These are phyloP conservation scores for Trypanosoma cruzi DNA, from an alignment of 208 protist genomes.

Conservation along the genomic window DNA sequence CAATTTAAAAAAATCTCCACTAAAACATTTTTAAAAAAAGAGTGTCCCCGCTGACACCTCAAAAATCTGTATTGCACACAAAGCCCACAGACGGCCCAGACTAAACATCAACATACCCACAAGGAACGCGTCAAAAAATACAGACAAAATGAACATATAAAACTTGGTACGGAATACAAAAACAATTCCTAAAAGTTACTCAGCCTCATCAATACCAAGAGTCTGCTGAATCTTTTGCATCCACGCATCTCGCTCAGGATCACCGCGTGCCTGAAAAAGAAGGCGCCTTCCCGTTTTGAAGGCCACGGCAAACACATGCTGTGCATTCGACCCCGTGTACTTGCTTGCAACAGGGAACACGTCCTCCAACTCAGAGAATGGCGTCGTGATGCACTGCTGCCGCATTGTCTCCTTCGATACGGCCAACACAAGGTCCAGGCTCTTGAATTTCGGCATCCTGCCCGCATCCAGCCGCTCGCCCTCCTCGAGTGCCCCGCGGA, in stretches of 20 bases:
- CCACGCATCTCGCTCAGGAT: not conserved
- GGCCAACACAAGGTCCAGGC: not conserved
- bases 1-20: too few species aligned
- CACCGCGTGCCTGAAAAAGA: not conserved
- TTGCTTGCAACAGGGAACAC: not conserved
- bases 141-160: not conserved
- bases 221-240: not conserved
- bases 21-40: too few species aligned
- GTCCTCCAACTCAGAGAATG: not conserved
- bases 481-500: not conserved
- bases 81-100: too few species aligned
- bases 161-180: not conserved
- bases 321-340: not conserved
- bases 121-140: not conserved
- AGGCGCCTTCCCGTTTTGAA: not conserved
- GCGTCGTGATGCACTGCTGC: not conserved
- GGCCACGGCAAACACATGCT: not conserved
- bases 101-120: too few species aligned
- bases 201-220: not conserved
- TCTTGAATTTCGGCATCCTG: not conserved
- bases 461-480: not conserved
- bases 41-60: too few species aligned
- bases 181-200: not conserved
- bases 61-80: too few species aligned
- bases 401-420: conserved; percentile 1